Evolutionary conservation across 2,329 filamentous ascomycete genomes (phyloP), one percentile per base, ranked within the genome.

Genomic region (Byssothecium circinans): DNA sequence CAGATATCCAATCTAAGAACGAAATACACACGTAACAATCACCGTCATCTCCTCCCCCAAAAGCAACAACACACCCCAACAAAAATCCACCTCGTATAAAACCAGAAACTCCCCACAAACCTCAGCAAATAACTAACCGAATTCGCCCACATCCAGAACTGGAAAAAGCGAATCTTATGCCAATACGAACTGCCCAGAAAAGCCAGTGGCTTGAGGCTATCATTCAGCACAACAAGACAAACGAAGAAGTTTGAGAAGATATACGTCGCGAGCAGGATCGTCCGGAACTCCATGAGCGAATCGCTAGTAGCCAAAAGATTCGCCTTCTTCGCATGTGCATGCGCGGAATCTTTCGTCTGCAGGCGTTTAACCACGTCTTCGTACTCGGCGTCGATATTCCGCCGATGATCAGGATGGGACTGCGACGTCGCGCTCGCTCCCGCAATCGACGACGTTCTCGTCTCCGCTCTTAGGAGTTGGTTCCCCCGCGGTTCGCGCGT

Each of bases 161-260:
- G 30, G 25, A 41, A 32, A n/a, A 41, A 41, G 4, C 39, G 22
- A 14, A 41, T 32, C 27, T 41, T 41, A 23, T 41, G 39, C 39
- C 39, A 41, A 15, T 41, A 41, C 23, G 39, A 41, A 32, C 15
- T n/a, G 39, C 39, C 39, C n/a, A 41, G 25, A 8, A 19, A 41
- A 4, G 23, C n/a, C 6, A 43, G 4, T 8, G 15, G 29, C 14
- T 43, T 36, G 29, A 43, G 27, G 19, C 41, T 43, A 12, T 43
- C 30, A 17, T 43, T 43, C 14, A 43, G 14, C 4, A 43, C 41
- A 27, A 43, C 7, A 4, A 43, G n/a, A 36, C 41, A 43, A 35
- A 43, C 10, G 19, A 43, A 36, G 20, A 43, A 43, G 30, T 43
- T 43, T 4, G 41, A 43, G 19, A 43, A 43, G 3, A 36, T 17